Base-by-base conservation (phyloP, 805 yeast species). In the Cyberlindnera meyerae region DNA sequence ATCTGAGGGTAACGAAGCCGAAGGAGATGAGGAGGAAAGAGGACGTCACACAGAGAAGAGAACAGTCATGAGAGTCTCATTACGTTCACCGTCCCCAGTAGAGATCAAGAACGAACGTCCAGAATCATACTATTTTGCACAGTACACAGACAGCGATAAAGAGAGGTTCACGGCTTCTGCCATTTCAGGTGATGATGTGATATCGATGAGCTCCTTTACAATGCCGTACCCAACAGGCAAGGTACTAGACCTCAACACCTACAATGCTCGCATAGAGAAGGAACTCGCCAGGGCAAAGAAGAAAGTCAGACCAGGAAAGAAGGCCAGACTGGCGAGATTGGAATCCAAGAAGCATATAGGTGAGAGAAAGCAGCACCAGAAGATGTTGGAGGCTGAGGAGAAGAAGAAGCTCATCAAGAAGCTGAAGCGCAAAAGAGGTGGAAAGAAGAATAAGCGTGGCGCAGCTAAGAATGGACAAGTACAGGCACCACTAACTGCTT, bases 11-110 rank as follows among this genome's bases (percentile, higher is more conserved):
- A n/a, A n/a, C n/a, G n/a, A 24, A 5, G 29, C 27, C 13, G 29
- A 38, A 4, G 38, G 34, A 11, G 36, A 27, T 4, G 47, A 34
- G 11, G 36, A 40, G 18, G 38, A 43, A 16, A 42, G 51, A 24
- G 46, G 48, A 11, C 41, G 46, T 13, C 18, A 39, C 1, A 9
- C 14, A 4, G 42, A 40, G 29, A 34, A 37, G 13, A 29, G 20
- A 11, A 46, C 42, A 5, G 31, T 43, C 6, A 37, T 44, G 21
- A 45, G 48, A 25, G 40, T 51, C 3, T 33, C 51, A 5, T 37
- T 49, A 30, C 38, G 52, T 28, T 51, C 50, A n/a, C 55, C 57
- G 8, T 51, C 58, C 3, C 52, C 54, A 1, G 54, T 47, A 4
- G 13, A 31, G 2, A 33, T 48, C 24, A 33, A 32, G 12, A 53